These are phyloP conservation scores for Nepenthes mirabilis DNA, from an alignment of 148 eudicot species.

Conservation along the genomic window DNA sequence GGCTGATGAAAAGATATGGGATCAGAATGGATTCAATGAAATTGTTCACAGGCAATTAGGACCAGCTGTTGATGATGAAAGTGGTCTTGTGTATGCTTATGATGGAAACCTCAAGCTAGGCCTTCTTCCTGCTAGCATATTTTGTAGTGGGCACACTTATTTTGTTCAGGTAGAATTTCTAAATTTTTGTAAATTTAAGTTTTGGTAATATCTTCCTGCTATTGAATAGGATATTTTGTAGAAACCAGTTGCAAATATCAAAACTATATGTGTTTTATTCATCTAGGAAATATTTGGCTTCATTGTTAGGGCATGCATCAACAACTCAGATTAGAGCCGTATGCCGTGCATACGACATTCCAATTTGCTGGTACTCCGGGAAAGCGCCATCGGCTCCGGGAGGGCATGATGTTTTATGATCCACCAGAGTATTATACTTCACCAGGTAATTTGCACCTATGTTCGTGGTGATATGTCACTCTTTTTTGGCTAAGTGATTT, in stretches of 20 bases:
- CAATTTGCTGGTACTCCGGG: constrained; percentile 94
- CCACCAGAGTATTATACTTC: constrained; percentile 81
- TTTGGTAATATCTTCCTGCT: no score
- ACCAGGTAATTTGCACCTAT: constrained; percentile 33
- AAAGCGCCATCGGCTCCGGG: constrained; percentile 89
- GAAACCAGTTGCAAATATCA: no score
- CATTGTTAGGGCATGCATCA: constrained; percentile 58
- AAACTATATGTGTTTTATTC: no score
- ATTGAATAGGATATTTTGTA: no score
- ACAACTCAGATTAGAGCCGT: constrained; percentile 80
- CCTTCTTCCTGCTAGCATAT: constrained; percentile 85
- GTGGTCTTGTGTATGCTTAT: constrained; percentile 85
- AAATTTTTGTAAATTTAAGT: not conserved
- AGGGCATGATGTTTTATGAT: constrained; percentile 86
- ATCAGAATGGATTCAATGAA: constrained; percentile 91
- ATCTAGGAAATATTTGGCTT: not conserved
- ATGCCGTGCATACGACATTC: constrained; percentile 94
- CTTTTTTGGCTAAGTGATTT: no score
- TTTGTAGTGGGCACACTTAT: constrained; percentile 95
- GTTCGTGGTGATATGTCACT: not conserved
- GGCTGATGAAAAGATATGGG: constrained; percentile 87
- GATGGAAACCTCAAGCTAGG: constrained; percentile 91
- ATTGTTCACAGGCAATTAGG: constrained; percentile 68
- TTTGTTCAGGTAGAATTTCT: constrained; percentile 66
- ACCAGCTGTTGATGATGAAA: constrained; percentile 82